Evolutionary conservation across 2,329 filamentous ascomycete species (phyloP).

Genomic region (Neopestalotiopsis sp.): DNA sequence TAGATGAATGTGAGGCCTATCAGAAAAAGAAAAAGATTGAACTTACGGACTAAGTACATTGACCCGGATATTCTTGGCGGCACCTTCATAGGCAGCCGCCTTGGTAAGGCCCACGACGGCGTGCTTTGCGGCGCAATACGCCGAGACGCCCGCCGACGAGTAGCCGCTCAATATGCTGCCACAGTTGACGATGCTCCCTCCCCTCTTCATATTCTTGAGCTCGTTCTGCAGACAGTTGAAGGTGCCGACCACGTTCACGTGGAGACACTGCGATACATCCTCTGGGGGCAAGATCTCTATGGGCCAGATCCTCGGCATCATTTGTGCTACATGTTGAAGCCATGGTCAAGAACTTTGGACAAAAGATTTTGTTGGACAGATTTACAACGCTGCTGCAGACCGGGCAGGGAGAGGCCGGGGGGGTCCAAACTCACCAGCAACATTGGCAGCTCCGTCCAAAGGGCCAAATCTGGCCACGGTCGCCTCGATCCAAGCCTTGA

Average conservation of each 20-base stretch:
- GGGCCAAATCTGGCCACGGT: constrained; percentile 34
- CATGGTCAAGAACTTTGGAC: neutral
- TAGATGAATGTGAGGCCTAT: too few species aligned
- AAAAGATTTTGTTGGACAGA: neutral
- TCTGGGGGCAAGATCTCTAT: constrained; percentile 37
- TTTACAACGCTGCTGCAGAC: too few species aligned
- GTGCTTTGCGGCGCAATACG: constrained; percentile 35
- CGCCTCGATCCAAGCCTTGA: constrained; percentile 38
- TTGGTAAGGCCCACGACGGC: constrained; percentile 20
- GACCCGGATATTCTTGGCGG: constrained; percentile 22
- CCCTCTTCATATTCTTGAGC: constrained; percentile 41
- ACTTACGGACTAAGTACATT: constrained; percentile 31
- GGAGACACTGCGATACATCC: constrained; percentile 45
- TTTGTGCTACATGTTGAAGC: neutral
- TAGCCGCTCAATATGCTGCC: constrained; percentile 44
- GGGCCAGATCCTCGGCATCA: constrained; percentile 3
- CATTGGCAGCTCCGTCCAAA: constrained; percentile 40
- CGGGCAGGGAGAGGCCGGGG: too few species aligned
- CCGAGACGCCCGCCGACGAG: constrained; percentile 35
- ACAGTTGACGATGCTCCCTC: constrained; percentile 50
- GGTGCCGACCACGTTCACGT: constrained; percentile 49
- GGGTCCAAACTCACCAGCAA: constrained; percentile 33
- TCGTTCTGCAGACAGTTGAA: constrained; percentile 56
- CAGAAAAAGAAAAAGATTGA: too few species aligned
- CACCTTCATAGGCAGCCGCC: constrained; percentile 35